A percentile compares a stretch with the other conserved stretches of the same genome.
Evolutionary conservation across 2,329 filamentous ascomycete genomes (phyloP).

Genomic region (Pseudogymnoascus sp.): DNA sequence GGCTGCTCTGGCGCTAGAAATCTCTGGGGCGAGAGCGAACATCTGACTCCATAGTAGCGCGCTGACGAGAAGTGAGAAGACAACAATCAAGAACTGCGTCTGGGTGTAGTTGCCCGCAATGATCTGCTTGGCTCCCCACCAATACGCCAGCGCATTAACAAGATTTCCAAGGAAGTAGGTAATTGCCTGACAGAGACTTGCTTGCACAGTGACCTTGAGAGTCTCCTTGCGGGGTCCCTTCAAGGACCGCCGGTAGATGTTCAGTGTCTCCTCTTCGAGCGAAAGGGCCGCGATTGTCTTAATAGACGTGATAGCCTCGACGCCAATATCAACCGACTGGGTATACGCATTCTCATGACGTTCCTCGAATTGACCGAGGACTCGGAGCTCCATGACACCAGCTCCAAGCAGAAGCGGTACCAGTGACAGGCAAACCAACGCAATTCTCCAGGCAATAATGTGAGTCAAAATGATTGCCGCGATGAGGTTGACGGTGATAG

Average conservation of each 20-base stretch:
- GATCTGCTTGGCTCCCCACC: slow-evolving; percentile 69
- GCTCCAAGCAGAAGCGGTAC: slow-evolving; percentile 61
- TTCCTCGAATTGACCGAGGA: slow-evolving; percentile 53
- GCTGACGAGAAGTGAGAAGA: slow-evolving; percentile 61
- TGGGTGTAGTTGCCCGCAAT: slow-evolving; percentile 53
- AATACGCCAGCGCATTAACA: slow-evolving; percentile 67
- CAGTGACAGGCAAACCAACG: slow-evolving; percentile 58
- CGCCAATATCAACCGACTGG: slow-evolving; percentile 53
- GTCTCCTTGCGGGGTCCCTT: slow-evolving; percentile 45
- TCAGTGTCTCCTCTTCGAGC: slow-evolving; percentile 43
- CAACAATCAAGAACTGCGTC: slow-evolving; percentile 64
- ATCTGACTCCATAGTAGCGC: slow-evolving; percentile 66
- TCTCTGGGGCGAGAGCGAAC: slow-evolving; percentile 64
- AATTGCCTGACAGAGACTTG: slow-evolving; percentile 52
- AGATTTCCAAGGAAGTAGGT: slow-evolving; percentile 54
- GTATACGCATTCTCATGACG: slow-evolving; percentile 57
- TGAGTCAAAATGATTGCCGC: slow-evolving; percentile 60
- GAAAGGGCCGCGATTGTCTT: slow-evolving; percentile 51
- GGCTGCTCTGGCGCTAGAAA: slow-evolving; percentile 55
- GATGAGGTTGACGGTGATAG: slow-evolving; percentile 59
- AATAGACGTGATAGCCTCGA: slow-evolving; percentile 58
- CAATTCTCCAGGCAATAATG: slow-evolving; percentile 67
- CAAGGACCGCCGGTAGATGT: slow-evolving; percentile 46
- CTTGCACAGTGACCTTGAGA: slow-evolving; percentile 37
- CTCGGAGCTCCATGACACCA: slow-evolving; percentile 58